Conservation (phyloP, 164 flowering plant species). For the Magnolia kwangsiensis region DNA sequence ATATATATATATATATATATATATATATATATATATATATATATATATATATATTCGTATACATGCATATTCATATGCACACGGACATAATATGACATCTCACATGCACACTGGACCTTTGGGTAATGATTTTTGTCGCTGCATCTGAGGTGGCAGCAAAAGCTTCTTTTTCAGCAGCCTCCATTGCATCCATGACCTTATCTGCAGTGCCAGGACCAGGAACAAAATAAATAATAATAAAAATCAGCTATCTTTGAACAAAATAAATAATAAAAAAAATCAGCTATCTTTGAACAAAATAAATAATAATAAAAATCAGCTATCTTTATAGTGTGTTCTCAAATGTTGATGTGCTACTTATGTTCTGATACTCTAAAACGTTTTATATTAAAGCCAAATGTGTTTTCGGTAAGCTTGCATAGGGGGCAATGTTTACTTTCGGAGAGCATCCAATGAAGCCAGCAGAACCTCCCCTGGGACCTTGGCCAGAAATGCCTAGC, state of each 20-base stretch:
- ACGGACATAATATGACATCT: neutral
- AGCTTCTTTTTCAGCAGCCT: constrained; percentile 77
- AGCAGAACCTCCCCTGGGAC: constrained; percentile 82
- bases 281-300: too few species aligned
- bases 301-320: neutral
- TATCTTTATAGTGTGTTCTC: neutral
- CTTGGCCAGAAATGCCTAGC: constrained; percentile 54
- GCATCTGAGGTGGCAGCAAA: constrained; percentile 62
- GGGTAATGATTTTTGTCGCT: constrained; percentile 50
- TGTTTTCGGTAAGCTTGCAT: too few species aligned
- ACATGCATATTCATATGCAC: too few species aligned
- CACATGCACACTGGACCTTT: constrained; percentile 36
- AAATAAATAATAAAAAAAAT: too few species aligned
- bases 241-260: neutral
- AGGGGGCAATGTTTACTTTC: constrained; percentile 40
- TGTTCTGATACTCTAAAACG: too few species aligned
- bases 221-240: too few species aligned
- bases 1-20: too few species aligned
- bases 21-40: too few species aligned
- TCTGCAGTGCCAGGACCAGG: constrained; percentile 16
- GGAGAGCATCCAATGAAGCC: constrained; percentile 86
- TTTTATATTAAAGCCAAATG: too few species aligned
- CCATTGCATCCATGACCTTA: constrained; percentile 70
- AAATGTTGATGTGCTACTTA: too few species aligned
- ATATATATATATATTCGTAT: too few species aligned